Evolutionary conservation across 164 flowering plant species (phyloP), one percentile per base, ranked within the genome.

Genomic region (Malania oleifera): DNA sequence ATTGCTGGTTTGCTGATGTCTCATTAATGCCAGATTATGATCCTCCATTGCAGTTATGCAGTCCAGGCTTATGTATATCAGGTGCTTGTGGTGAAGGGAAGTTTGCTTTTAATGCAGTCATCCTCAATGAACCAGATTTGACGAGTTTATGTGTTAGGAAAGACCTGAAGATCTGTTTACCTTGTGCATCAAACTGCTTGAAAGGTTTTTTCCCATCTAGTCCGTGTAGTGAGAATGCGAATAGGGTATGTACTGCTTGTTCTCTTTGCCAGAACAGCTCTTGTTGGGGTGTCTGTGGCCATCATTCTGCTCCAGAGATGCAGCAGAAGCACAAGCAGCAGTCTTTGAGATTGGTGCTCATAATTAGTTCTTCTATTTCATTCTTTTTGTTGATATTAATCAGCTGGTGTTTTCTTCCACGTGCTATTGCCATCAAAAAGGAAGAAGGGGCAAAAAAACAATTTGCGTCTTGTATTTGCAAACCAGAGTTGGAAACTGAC

Each of bases 181-280:
- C 93, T 47, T 91, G 97, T 51, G 95, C 87, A 43, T 59, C 70
- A 1, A 82, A 70, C 62, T 91, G 97, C 54, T 75, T 82, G 0
- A 70, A 70, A 41, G 96, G 95, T 1, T 81, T 71, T 62, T 91
- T 87, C 68, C 69, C 77, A 15, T 91, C 97, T 15, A 86, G 96
- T 71, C 51, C 71, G 1, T 91, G 97, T 53, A 74, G 76, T 13
- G 67, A 54, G 26, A 69, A 77, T 72, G 76, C 89, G 0, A 91
- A 86, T 59, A 61, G 97, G 53, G 78, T 84, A 7, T 91, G 97
- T 85, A 91, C 96, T 0, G 62, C 82, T 29, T 91, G 97, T 60
- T 86, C 96, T 1, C 88, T 91, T 64, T 91, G 97, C 70, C 97
- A 91, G 61, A 91, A 83, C 71, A 84, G 86, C 62, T 81, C 97